Conservation (phyloP, 2,329 filamentous ascomycete genomes). For the Aspergillus tamarii region DNA sequence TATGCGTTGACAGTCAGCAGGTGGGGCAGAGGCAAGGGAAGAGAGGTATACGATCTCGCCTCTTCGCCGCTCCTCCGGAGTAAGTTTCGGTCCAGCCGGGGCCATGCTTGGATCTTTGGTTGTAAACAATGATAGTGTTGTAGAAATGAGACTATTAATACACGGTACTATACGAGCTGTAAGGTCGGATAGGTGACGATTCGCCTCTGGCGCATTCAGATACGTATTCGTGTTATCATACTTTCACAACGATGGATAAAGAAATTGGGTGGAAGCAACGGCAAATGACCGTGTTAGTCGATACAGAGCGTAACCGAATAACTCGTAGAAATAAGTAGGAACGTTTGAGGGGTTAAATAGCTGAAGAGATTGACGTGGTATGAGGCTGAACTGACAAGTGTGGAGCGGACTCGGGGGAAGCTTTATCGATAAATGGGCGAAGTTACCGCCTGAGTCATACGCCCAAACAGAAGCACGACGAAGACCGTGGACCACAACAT, state of each 20-base stretch:
- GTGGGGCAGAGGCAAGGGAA: conserved; percentile 7
- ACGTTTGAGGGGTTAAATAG: neutral
- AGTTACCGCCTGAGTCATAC: conserved; percentile 31
- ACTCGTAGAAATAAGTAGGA: conserved; percentile 1
- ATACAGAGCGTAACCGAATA: conserved; percentile 5
- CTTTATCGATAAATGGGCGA: conserved; percentile 36
- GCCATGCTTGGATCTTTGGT: conserved; percentile 35
- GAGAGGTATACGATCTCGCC: conserved; percentile 72
- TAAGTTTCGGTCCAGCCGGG: conserved; percentile 57
- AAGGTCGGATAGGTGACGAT: conserved; percentile 27
- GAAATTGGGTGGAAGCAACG: conserved; percentile 5
- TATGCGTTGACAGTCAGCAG: conserved; percentile 31
- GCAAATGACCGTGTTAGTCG: neutral
- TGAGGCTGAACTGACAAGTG: conserved; percentile 14
- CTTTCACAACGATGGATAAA: conserved; percentile 21
- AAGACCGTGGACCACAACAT: neutral
- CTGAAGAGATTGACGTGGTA: neutral
- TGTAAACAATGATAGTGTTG: neutral
- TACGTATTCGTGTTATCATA: conserved; percentile 51
- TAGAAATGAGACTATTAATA: conserved; percentile 3
- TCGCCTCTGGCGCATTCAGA: conserved; percentile 43
- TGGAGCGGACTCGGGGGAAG: conserved; percentile 18
- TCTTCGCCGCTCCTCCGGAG: conserved; percentile 78
- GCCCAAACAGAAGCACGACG: neutral
- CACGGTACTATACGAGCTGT: conserved; percentile 24